Base-by-base conservation (phyloP, 768 basidiomycete genomes). In the Podaxis pistillaris region DNA sequence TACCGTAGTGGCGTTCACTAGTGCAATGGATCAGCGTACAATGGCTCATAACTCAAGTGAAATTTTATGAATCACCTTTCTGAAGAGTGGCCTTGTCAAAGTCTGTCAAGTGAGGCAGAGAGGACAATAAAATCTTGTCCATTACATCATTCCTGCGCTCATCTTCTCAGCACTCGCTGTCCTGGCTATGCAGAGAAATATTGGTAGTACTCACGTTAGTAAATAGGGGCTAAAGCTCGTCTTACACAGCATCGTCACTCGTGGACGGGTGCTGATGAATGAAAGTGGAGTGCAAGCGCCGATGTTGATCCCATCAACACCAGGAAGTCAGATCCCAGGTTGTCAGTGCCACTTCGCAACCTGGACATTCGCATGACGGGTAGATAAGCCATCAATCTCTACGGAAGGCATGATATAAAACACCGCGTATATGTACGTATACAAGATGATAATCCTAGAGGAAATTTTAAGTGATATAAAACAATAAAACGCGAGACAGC, bases 1-100 rank as follows among this genome's bases (percentile, higher is more conserved):
- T 8, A 81, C 58, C 33, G 78, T 79, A 54, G 66, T 71, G 63
- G 88, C 72, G 62, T 81, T 81, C 53, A 83, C 88, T 89, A 46
- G 26, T 47, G 24, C 17, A 11, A 38, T 5, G 46, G 26, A 11
- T 19, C 19, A 6, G n/a, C n/a, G 33, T 30, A 19, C 8, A 22
- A n/a, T 17, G 24, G 6, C 47, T 24, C 26, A 26, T 37, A 17
- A 15, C 11, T 15, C 4, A 13, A 17, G 9, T 12, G 24, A 12
- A 38, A 36, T 19, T 7, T 17, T 9, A 33, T 33, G 33, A 19
- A 36, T 37, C 62, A 77, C 77, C 77, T 72, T 71, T 77, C 46
- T 65, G 71, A 1, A 79, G 68, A 13, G 69, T 64, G 58, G 55
- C 51, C 46, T 72, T 64, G 15, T 75, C 69, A 17, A 60, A 53